Base-by-base conservation (phyloP, 306 rosid species). In the Trichosanthes cucumerina region DNA sequence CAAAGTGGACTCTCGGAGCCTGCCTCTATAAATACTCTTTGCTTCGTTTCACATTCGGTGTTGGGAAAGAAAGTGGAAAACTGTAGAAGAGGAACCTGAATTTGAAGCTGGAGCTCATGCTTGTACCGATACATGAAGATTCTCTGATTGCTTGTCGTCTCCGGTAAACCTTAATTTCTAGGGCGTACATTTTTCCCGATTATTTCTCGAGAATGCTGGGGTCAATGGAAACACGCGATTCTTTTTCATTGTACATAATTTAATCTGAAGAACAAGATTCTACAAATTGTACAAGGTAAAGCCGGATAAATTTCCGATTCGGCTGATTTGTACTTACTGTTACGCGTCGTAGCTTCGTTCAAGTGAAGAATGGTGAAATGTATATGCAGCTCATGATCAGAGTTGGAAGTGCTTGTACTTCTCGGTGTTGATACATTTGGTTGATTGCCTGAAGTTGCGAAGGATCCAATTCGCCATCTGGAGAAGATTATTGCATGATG, bases 81-180 rank as follows among this genome's bases (percentile, higher is more conserved):
- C 18, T 24, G 10, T 6, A 24, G 77, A 72, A 6, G 76, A 43
- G 7, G 56, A 71, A 5, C 76, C 77, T 26, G 77, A 47, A 72
- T 49, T 15, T 47, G 41, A 47, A 46, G 77, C 77, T 72, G 1
- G 41, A 72, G 15, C 24, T 46, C 38, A 64, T 7, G 9, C 7
- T 0, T 7, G 33, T 21, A 41, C 36, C 75, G 6, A 12, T 69
- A 4, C 54, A 38, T 9, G 50, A 9, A 38, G 75, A 10, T 69
- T 69, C 18, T 21, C 12, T 2, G 14, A 70, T 74, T 50, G 78
- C 43, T 73, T 73, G 24, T 28, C 31, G 66, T 47, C 46, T 77
- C 80, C 18, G 82, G 83, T 83, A 76, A 83, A 81, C 82, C 81
- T 78, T 79, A 83, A 81, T 63, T 59, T 14, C 3, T 38, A n/a